These are phyloP conservation scores for Microthlaspi erraticum DNA, from an alignment of 345 rosid species.

Conservation along the genomic window DNA sequence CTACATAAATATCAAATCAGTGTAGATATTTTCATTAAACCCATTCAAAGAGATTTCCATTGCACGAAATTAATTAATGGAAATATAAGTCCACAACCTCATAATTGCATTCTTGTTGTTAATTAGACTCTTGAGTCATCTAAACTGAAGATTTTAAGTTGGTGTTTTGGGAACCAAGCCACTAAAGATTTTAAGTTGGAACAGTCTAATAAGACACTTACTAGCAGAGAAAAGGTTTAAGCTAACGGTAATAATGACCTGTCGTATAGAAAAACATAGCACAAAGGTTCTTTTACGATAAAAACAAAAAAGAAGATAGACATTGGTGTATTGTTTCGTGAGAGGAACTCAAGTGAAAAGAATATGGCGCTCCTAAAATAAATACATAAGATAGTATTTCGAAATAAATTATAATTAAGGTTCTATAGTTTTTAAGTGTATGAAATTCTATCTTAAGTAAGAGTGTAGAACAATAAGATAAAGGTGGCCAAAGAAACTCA, in stretches of 20 bases:
- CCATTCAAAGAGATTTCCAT: too few relatives aligned
- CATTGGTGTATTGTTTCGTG: neutral
- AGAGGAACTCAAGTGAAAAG: neutral
- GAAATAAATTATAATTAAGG: neutral
- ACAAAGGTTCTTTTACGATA: neutral
- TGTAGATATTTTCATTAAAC: too few relatives aligned
- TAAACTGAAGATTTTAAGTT: neutral
- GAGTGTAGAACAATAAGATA: slow-evolving; percentile 1
- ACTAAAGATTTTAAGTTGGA: neutral
- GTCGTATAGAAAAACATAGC: neutral
- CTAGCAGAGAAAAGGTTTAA: neutral
- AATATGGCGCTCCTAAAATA: too few relatives aligned
- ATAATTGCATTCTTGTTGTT: neutral
- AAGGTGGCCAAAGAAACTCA: slow-evolving; percentile 5
- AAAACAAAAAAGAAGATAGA: too few relatives aligned
- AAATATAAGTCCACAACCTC: neutral
- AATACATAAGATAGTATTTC: neutral
- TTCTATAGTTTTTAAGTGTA: neutral
- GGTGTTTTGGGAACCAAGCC: neutral
- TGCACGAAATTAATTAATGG: neutral
- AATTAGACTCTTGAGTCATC: neutral
- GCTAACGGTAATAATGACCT: neutral
- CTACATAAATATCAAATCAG: too few relatives aligned
- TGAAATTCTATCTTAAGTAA: neutral
- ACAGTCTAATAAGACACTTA: neutral